Base-by-base conservation (phyloP, 495 filamentous ascomycete genomes). In the Podospora sp. region DNA sequence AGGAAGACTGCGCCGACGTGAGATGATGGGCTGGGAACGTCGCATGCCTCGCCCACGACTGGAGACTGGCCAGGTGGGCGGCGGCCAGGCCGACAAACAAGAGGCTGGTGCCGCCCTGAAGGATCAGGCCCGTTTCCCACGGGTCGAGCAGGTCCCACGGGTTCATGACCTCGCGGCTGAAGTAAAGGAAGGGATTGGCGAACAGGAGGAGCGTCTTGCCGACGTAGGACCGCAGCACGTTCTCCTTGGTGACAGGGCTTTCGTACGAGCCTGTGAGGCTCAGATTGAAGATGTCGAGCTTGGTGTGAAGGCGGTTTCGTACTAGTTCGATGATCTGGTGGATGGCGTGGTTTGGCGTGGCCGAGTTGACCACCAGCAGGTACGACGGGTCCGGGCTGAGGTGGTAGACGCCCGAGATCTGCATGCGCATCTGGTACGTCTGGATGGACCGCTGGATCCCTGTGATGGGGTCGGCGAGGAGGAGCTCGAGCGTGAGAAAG, bases 281-380 rank as follows among this genome's bases (percentile, higher is more conserved):
- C 20, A 73, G 62, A 61, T 73, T 73, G 65, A 73, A 73, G 55
- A 71, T 69, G 29, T 73, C 72, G 3, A 73, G 64, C 3, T 49
- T 46, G 24, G 68, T 60, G 24, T 68, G 63, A 16, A 73, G 29
- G 49, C 68, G 53, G 22, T 55, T 21, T 33, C 58, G 58, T 16
- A 60, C 8, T 24, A 60, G 58, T 24, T n/a, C 27, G 26, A 71
- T 68, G 4, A 71, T 67, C 65, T 73, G 71, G 60, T 63, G 68
- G 57, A 71, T 68, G 35, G 66, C 63, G 29, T 64, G 53, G 66
- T 73, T 73, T 3, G 65, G 66, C 24, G 69, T 71, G 20, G 61
- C 55, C 0, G 71, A 53, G 40, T 69, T 73, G 63, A 73, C 67
- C 24, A 73, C 66, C 7, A 73, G 69, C 55, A 73, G 33, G 21